A percentile compares a stretch with the other conserved stretches of the same genome.
phyloP scores from a whole-genome alignment of 2,329 filamentous ascomycete genomes.

The Neobulgaria alba region DNA sequence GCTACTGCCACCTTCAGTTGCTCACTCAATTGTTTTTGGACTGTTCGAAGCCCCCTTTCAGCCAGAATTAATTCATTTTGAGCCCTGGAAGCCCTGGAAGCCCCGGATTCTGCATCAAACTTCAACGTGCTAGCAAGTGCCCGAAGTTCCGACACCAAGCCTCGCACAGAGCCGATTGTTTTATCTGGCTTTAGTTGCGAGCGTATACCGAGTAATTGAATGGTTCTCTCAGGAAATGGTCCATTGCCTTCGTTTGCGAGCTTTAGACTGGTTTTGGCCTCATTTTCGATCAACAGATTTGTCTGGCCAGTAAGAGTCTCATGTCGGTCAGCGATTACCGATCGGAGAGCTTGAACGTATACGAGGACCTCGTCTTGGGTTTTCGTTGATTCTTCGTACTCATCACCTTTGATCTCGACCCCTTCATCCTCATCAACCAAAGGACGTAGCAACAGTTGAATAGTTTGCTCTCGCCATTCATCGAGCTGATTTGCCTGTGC shows the following conservation, averaged over 20 bases:
- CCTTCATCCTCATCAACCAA: conserved; percentile 75
- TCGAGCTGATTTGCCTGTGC: conserved; percentile 62
- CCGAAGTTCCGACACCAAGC: conserved; percentile 61
- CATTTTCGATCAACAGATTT: conserved; percentile 68
- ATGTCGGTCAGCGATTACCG: conserved; percentile 69
- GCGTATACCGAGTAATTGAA: conserved; percentile 43
- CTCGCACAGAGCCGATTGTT: conserved; percentile 57
- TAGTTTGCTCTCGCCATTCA: conserved; percentile 65
- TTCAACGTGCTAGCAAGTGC: conserved; percentile 51
- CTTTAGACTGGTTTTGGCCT: conserved; percentile 53
- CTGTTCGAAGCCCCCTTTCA: conserved; percentile 50
- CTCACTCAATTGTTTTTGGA: conserved; percentile 44
- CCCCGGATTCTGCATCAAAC: conserved; percentile 45
- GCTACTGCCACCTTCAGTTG: conserved; percentile 41
- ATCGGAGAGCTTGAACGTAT: conserved; percentile 71
- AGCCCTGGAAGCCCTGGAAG: conserved; percentile 46
- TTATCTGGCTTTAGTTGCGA: conserved; percentile 39
- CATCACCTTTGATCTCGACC: conserved; percentile 75
- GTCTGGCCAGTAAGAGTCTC: conserved; percentile 66
- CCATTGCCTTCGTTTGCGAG: conserved; percentile 57
- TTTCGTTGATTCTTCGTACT: conserved; percentile 80
- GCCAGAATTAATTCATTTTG: conserved; percentile 57
- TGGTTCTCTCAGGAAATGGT: conserved; percentile 56
- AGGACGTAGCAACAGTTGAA: conserved; percentile 62
- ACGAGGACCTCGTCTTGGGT: conserved; percentile 83